Evolutionary conservation across 2,329 filamentous ascomycete genomes (phyloP).

Genomic region (Nannizziopsis arthrosporioides): DNA sequence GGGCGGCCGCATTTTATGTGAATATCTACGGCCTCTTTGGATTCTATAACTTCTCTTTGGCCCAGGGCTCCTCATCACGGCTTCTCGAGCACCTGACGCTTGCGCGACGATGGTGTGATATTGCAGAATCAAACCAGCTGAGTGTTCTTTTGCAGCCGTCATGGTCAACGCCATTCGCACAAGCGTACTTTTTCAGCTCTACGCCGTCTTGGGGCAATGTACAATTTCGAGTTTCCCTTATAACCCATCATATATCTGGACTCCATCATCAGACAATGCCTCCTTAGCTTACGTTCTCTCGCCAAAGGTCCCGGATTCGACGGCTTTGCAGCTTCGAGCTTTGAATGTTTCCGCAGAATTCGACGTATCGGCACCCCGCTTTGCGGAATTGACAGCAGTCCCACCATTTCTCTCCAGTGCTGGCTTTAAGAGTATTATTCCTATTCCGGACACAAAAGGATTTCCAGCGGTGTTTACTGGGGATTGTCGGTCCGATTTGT

Average conservation of each 20-base stretch:
- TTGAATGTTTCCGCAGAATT: conserved; percentile 13
- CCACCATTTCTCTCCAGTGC: conserved; percentile 48
- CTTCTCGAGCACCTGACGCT: neutral
- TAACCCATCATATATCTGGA: conserved; percentile 16
- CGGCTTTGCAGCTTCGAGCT: conserved; percentile 13
- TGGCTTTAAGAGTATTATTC: conserved; percentile 49
- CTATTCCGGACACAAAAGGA: conserved; percentile 55
- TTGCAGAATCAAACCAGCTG: neutral
- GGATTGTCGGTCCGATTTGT: conserved; percentile 42
- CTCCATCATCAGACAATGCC: conserved; percentile 8
- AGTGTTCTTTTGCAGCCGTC: neutral
- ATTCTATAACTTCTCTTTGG: neutral
- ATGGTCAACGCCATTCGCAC: conserved; percentile 11
- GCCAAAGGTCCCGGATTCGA: conserved; percentile 8
- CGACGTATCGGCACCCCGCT: conserved; percentile 32
- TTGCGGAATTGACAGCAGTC: neutral
- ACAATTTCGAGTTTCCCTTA: conserved; percentile 11
- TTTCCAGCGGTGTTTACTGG: conserved; percentile 64
- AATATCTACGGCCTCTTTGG: neutral
- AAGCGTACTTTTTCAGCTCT: conserved; percentile 5
- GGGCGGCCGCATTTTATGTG: neutral
- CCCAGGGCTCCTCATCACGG: neutral
- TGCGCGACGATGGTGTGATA: conserved; percentile 5
- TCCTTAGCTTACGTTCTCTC: conserved; percentile 13
- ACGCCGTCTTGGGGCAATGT: neutral